Percentiles rank a stretch among this genome's conserved stretches.
These are phyloP conservation scores for Aspergillus carlsbadensis DNA, from an alignment of 495 filamentous ascomycete species.

Conservation along the genomic window DNA sequence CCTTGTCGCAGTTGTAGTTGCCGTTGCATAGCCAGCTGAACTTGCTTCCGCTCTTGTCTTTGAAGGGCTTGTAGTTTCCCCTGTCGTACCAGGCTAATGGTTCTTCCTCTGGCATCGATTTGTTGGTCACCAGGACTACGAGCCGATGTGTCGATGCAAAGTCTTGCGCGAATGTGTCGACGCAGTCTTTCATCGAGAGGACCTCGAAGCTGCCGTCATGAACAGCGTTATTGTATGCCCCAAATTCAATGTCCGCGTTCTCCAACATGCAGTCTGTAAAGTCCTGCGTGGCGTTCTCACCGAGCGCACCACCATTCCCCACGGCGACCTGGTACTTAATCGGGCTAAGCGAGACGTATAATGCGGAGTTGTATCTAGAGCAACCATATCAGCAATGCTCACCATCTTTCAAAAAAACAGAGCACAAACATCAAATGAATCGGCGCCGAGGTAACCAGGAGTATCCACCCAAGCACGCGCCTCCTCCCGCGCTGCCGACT, in stretches of 20 bases:
- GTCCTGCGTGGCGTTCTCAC: neutral
- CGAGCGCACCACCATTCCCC: neutral
- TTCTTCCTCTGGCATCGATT: neutral
- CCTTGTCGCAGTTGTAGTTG: neutral
- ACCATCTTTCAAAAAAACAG: too few species aligned
- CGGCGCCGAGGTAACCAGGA: slow-evolving; percentile 4
- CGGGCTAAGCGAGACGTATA: slow-evolving; percentile 1
- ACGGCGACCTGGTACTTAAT: neutral
- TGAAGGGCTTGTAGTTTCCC: neutral
- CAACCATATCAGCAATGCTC: neutral
- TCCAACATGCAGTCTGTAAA: neutral
- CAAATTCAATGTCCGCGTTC: neutral
- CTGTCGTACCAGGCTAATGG: neutral
- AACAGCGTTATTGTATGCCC: neutral
- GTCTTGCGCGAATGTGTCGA: slow-evolving; percentile 1
- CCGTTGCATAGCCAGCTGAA: slow-evolving; percentile 5
- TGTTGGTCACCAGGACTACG: neutral
- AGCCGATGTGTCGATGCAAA: neutral
- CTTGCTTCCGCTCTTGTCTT: neutral
- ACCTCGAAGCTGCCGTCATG: neutral
- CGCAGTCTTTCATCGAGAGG: slow-evolving; percentile 1
- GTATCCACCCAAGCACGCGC: neutral
- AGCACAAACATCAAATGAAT: slow-evolving; percentile 14
- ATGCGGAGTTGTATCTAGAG: slow-evolving; percentile 13
- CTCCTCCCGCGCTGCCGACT: neutral